Percentiles rank a stretch among this genome's conserved stretches.
Evolutionary conservation across 768 basidiomycete genomes (phyloP).

Genomic region (Lactarius tabidus): DNA sequence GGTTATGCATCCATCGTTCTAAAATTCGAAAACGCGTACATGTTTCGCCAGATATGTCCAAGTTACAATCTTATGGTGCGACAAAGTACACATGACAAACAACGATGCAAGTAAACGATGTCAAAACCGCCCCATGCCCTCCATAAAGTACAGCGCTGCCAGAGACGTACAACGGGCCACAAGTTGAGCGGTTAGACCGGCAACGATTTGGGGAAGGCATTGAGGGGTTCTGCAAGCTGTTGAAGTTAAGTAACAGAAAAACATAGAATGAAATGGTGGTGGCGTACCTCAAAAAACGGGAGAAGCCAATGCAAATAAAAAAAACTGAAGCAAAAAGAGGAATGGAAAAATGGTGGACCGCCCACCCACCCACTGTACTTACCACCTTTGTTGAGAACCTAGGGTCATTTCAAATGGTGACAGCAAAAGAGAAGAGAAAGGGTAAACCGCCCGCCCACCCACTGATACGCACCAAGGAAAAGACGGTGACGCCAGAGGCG

Average conservation of each 20-base stretch:
- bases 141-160: not conserved
- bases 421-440: not conserved
- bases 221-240: not conserved
- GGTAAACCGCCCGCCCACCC: conserved; percentile 19
- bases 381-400: not conserved
- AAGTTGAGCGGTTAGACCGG: not conserved
- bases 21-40: not conserved
- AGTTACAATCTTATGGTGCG: not conserved
- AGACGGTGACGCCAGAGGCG: not conserved
- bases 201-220: not conserved
- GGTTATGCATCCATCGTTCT: not conserved
- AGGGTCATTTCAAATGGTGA: not conserved
- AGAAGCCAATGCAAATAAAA: not conserved
- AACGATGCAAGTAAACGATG: not conserved
- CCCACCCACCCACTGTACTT: conserved; percentile 9
- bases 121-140: not conserved
- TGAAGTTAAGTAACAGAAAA: not conserved
- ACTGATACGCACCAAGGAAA: conserved; percentile 14
- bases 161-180: not conserved
- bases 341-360: not conserved
- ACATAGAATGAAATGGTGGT: not conserved
- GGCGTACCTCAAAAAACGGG: not conserved
- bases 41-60: not conserved
- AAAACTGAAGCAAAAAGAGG: not conserved
- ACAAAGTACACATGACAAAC: too few relatives aligned